Conservation (phyloP, 1,139 yeast genomes). For the Pneumocystis oryctolagi region DNA sequence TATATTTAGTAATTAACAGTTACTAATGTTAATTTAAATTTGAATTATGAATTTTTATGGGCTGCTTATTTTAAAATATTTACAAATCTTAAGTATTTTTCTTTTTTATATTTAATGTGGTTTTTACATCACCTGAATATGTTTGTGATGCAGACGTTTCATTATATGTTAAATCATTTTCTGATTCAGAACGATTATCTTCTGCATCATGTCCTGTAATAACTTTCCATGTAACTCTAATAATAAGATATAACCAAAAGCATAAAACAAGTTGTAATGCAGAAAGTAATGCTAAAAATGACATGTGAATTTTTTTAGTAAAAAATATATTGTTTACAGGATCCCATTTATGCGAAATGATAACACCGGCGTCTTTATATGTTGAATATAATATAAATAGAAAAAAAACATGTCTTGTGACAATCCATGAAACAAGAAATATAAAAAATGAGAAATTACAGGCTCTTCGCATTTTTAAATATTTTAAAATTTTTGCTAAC, state of each 20-base stretch:
- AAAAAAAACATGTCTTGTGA: constrained; percentile 59
- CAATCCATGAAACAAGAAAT: constrained; percentile 56
- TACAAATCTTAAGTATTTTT: background rate
- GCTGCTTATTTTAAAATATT: background rate
- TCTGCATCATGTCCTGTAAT: constrained; percentile 59
- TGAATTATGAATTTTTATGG: too few species aligned
- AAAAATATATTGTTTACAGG: constrained; percentile 35
- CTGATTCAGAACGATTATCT: constrained; percentile 74
- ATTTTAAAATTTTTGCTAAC: constrained; percentile 62
- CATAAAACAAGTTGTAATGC: constrained; percentile 53
- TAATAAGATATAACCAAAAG: constrained; percentile 63
- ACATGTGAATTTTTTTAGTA: constrained; percentile 36
- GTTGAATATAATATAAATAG: constrained; percentile 39
- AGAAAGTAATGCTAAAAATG: constrained; percentile 43
- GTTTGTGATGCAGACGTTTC: background rate
- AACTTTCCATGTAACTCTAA: constrained; percentile 55
- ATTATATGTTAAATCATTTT: constrained; percentile 17
- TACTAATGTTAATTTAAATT: background rate
- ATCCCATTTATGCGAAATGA: constrained; percentile 14
- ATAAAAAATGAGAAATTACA: constrained; percentile 61
- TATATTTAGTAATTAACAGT: background rate
- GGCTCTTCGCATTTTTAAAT: constrained; percentile 41
- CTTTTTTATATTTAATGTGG: background rate
- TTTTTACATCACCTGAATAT: background rate
- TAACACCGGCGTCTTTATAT: constrained; percentile 19